Conservation (phyloP, 139 green algal species). For the Closterium sp. region DNA sequence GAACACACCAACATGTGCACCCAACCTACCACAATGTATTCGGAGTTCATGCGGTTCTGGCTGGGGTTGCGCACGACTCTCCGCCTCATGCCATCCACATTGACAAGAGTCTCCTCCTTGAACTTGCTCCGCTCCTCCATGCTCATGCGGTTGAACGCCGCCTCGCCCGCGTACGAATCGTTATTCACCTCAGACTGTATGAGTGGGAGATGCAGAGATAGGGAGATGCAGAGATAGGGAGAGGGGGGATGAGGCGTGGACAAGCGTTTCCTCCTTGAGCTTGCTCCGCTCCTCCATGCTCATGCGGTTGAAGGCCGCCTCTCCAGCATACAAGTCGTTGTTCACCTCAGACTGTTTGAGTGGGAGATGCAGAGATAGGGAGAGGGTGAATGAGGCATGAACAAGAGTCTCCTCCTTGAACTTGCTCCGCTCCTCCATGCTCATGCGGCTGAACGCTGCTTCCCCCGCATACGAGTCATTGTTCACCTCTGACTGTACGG, state of each 20-base stretch:
- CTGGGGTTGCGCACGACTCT: neutral
- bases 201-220: neutral
- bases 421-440: conserved; percentile 75
- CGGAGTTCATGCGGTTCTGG: conserved; percentile 51
- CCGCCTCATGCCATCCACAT: conserved; percentile 69
- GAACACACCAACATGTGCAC: too few relatives aligned
- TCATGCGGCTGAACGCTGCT: conserved; percentile 70
- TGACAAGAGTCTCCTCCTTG: conserved; percentile 86
- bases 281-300: conserved; percentile 76
- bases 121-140: conserved; percentile 84
- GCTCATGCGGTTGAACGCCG: conserved; percentile 69
- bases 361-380: too few relatives aligned
- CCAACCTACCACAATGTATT: conserved; percentile 69
- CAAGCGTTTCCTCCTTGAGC: conserved; percentile 92
- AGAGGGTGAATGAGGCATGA: neutral
- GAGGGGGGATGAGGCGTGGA: conserved; percentile 60
- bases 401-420: conserved; percentile 90
- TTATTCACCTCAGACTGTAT: neutral
- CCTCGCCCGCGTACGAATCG: neutral
- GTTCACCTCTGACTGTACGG: neutral
- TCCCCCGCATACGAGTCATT: neutral
- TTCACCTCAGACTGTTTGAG: too few relatives aligned
- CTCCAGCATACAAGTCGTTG: too few relatives aligned
- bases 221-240: too few relatives aligned
- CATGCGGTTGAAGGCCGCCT: conserved; percentile 66